Conservation (phyloP, 495 filamentous ascomycete species). For the Hypoxylon lenormandii region DNA sequence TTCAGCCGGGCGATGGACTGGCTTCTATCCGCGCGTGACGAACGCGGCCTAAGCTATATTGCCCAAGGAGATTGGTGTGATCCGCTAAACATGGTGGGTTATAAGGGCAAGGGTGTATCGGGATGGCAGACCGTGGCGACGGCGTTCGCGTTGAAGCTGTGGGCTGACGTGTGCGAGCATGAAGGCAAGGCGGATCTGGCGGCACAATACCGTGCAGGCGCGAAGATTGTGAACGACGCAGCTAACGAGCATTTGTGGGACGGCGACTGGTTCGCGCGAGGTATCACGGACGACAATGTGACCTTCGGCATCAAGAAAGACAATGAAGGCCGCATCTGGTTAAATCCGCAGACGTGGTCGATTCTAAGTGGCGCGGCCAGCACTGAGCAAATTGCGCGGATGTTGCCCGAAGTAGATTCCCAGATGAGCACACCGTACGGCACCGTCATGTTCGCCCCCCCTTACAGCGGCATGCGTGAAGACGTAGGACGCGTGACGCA, state of each 20-base stretch:
- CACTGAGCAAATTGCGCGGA: slow-evolving; percentile 56
- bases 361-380: slow-evolving; percentile 66
- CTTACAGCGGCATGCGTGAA: slow-evolving; percentile 67
- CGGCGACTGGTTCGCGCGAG: slow-evolving; percentile 67
- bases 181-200: slow-evolving; percentile 57
- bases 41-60: slow-evolving; percentile 67
- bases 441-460: slow-evolving; percentile 65
- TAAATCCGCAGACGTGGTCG: slow-evolving; percentile 67
- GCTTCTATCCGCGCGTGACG: slow-evolving; percentile 62
- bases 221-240: slow-evolving; percentile 61
- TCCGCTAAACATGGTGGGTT: slow-evolving; percentile 71
- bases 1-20: slow-evolving; percentile 68
- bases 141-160: slow-evolving; percentile 62
- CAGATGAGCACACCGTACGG: slow-evolving; percentile 67
- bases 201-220: slow-evolving; percentile 57
- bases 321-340: slow-evolving; percentile 67
- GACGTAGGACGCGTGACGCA: slow-evolving; percentile 70
- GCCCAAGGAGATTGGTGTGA: slow-evolving; percentile 71
- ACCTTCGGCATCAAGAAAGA: slow-evolving; percentile 64
- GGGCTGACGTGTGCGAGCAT: slow-evolving; percentile 65
- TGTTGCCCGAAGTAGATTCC: slow-evolving; percentile 63
- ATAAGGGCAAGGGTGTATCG: slow-evolving; percentile 67
- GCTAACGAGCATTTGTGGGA: slow-evolving; percentile 68
- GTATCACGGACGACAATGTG: slow-evolving; percentile 68
- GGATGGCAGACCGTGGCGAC: slow-evolving; percentile 69